Base-by-base conservation (phyloP, 169 alveolate genomes). In the Eimeria praecox region DNA sequence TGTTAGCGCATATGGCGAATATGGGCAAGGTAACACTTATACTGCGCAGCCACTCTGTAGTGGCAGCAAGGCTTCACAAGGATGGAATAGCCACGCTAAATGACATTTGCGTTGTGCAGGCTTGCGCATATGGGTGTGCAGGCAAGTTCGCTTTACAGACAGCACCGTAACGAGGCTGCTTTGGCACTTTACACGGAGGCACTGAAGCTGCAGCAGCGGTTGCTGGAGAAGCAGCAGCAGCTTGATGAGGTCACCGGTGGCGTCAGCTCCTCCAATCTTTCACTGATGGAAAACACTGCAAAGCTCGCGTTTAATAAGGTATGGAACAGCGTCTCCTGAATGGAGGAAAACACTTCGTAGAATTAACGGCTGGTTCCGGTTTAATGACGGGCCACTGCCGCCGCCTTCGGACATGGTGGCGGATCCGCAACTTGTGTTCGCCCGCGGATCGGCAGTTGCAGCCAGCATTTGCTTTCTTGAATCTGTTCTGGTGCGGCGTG, bases 261-360 rank as follows among this genome's bases (percentile, higher is more conserved):
- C 56, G 73, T 78, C 86, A 27, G 83, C 52, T 30, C 89, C 14
- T 92, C 95, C 30, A 80, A 66, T 27, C 24, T 78, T 35, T 92
- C 95, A 27, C 92, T 92, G 16, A 62, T 92, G 66, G 95, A 92
- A 80, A 92, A 92, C 73, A 92, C 95, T 20, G 95, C 95, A 14
- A 92, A 92, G 87, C 95, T 92, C 14, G 91, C 95, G 18, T 92
- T 92, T 66, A 92, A 92, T 54, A 92, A 92, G 92, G 95, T 64
- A 56, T 62, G 88, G 66, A 42, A 33, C n/a, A 44, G 66, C 9
- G 88, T 16, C 40, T 78, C 66, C 46, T 78, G 64, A 82, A 22
- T 82, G n/a, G n/a, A n/a, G n/a, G n/a, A n/a, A n/a, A n/a, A n/a
- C n/a, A n/a, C n/a, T n/a, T n/a, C n/a, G n/a, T n/a, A n/a, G n/a